phyloP scores from a whole-genome alignment of 2,329 filamentous ascomycete species.

The Pseudocercospora fijiensis region DNA sequence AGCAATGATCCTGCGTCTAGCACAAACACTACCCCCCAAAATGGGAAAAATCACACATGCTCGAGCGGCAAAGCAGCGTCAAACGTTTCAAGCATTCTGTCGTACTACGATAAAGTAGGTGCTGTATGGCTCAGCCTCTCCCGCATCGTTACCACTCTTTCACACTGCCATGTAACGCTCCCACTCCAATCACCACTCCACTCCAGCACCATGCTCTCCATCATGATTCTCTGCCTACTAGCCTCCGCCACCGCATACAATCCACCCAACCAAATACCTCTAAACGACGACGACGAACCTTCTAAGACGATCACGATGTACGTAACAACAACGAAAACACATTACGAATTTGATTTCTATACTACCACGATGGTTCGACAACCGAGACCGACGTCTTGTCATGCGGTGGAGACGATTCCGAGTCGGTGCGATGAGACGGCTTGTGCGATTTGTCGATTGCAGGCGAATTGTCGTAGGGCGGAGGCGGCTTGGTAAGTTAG shows the following conservation, averaged over 20 bases:
- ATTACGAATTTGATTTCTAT: conserved; percentile 19
- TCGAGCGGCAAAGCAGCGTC: conserved; percentile 19
- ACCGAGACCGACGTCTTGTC: conserved; percentile 4
- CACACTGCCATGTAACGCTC: conserved; percentile 17
- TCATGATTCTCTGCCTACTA: conserved; percentile 2
- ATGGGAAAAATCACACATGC: background rate
- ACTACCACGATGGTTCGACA: conserved; percentile 17
- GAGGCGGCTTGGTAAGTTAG: conserved; percentile 14
- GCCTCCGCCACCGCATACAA: conserved; percentile 5
- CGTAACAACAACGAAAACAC: conserved; percentile 18
- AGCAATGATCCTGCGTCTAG: conserved; percentile 1
- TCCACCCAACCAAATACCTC: conserved; percentile 16
- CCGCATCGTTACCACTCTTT: conserved; percentile 16
- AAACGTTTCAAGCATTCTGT: conserved; percentile 14
- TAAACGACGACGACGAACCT: conserved; percentile 16
- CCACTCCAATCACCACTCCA: conserved; percentile 10
- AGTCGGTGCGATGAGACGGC: conserved; percentile 19
- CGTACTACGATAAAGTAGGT: conserved; percentile 12
- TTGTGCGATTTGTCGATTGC: conserved; percentile 22
- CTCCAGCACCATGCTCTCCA: conserved; percentile 8
- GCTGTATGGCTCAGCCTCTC: conserved; percentile 17
- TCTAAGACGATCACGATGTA: conserved; percentile 18
- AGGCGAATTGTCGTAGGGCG: conserved; percentile 11
- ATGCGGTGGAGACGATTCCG: background rate
- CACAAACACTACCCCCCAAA: background rate